Percentiles rank a stretch among this genome's conserved stretches.
Conservation (phyloP, 768 basidiomycete genomes). For the Heimioporus sp. region DNA sequence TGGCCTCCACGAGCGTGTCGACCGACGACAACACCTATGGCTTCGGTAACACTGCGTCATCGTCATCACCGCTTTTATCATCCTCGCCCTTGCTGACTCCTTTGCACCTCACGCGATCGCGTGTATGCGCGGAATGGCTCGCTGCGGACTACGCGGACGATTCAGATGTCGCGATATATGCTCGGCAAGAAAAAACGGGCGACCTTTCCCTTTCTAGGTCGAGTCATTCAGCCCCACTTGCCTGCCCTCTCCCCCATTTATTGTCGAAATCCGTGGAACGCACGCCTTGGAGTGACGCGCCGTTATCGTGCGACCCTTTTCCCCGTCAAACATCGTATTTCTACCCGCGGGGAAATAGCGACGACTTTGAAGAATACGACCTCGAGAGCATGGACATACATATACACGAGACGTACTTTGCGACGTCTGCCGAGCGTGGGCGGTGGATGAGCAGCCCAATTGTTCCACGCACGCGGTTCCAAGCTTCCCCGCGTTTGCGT, state of each 20-base stretch:
- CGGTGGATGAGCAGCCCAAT: conserved; percentile 55
- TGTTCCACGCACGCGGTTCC: conserved; percentile 22
- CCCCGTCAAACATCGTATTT: not conserved
- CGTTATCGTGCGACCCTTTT: not conserved
- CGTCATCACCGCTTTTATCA: conserved; percentile 17
- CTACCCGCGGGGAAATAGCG: conserved; percentile 15
- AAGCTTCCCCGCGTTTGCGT: conserved; percentile 10
- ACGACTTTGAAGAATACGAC: conserved; percentile 28
- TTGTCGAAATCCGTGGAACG: conserved; percentile 14
- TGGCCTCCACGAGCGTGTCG: conserved; percentile 8
- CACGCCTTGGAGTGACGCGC: not conserved
- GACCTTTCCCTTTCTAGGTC: conserved; percentile 1
- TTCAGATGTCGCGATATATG: not conserved
- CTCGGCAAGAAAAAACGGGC: not conserved
- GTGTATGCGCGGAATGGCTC: conserved; percentile 5
- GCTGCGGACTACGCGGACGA: conserved; percentile 1
- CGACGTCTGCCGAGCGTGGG: conserved; percentile 57
- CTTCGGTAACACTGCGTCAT: conserved; percentile 3
- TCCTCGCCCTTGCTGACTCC: conserved; percentile 21
- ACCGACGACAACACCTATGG: not conserved
- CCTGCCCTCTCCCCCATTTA: conserved; percentile 16
- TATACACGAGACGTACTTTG: conserved; percentile 50
- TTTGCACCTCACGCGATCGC: conserved; percentile 3
- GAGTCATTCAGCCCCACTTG: not conserved
- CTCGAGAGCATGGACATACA: conserved; percentile 33